Conservation (phyloP, 345 rosid genomes). For the Salix brachista region DNA sequence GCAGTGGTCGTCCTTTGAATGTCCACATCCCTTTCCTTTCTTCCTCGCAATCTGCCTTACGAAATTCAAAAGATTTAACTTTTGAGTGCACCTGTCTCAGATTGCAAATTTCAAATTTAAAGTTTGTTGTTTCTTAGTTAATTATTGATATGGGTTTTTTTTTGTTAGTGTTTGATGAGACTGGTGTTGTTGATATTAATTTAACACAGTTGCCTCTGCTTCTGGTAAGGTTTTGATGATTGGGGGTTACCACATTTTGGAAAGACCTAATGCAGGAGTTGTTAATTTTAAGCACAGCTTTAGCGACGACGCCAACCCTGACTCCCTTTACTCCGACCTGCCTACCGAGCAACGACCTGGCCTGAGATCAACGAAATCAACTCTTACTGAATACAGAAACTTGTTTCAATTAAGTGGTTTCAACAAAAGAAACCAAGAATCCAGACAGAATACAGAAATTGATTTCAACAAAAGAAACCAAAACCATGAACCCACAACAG, state of each 20-base stretch:
- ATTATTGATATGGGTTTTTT: not conserved
- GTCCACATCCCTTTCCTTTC: not conserved
- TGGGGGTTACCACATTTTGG: slow-evolving; percentile 86
- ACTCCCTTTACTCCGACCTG: no score
- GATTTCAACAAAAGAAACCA: no score
- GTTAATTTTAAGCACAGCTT: slow-evolving; percentile 56
- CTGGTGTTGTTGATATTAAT: not conserved
- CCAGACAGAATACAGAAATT: no score
- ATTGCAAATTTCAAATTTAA: not conserved
- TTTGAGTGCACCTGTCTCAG: not conserved
- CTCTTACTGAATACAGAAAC: no score
- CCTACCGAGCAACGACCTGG: no score
- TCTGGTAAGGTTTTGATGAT: slow-evolving; percentile 95
- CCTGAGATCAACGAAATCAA: no score
- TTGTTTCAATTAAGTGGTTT: no score
- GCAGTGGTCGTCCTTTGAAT: not conserved
- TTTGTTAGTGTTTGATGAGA: not conserved
- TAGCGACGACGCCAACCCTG: no score
- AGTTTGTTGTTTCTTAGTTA: not conserved
- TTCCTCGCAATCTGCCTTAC: not conserved
- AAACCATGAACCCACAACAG: no score
- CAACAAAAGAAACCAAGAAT: no score
- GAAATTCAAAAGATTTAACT: not conserved
- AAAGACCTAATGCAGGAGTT: slow-evolving; percentile 91
- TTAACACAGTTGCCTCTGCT: slow-evolving; percentile 80